Base-by-base conservation (phyloP, 805 yeast genomes). In the Lipomyces oligophaga region DNA sequence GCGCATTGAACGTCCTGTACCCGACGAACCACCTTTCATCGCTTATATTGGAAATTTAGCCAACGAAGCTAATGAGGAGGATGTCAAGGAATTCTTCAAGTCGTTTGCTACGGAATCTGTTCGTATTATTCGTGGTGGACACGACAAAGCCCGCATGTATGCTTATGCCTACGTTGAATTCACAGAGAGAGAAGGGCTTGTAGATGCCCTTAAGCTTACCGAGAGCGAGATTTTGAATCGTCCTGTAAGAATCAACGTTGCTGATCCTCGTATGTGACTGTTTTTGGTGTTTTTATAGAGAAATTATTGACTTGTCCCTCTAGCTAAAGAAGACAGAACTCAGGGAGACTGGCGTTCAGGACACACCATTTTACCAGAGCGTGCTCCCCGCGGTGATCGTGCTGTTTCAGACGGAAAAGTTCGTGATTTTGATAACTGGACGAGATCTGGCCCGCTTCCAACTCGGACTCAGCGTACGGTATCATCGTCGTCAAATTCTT, bases 121-220 rank as follows among this genome's bases (percentile, higher is more conserved):
- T 53, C 78, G 80, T 53, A 77, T 86, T 57, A 95, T 96, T 57
- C 76, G 71, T 62, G 95, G 85, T 67, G 75, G 69, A 53, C 77
- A 80, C 47, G 57, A 54, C 24, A 78, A 81, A 61, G 74, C 85
- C 75, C 81, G 83, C 60, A 96, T 96, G 34, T 85, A 80, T 62
- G 97, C 94, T 21, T 85, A 80, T 62, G 97, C 94, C 21, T 89
- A 86, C 65, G 84, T 90, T 50, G 95, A 89, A 65, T 93, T 79
- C 61, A 87, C 79, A 64, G 77, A 85, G 51, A 83, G 81, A 62
- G 95, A 85, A 51, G 83, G 84, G 58, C 75, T 90, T 60, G 81
- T 74, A 46, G 75, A 76, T 54, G 93, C 97, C 37, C 68, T 90
- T 58, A 78, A 78, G 47, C 78, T 81, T 63, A 74, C 85, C 61